Base-by-base conservation (phyloP, 2,329 filamentous ascomycete genomes). In the Fusarium algeriense region DNA sequence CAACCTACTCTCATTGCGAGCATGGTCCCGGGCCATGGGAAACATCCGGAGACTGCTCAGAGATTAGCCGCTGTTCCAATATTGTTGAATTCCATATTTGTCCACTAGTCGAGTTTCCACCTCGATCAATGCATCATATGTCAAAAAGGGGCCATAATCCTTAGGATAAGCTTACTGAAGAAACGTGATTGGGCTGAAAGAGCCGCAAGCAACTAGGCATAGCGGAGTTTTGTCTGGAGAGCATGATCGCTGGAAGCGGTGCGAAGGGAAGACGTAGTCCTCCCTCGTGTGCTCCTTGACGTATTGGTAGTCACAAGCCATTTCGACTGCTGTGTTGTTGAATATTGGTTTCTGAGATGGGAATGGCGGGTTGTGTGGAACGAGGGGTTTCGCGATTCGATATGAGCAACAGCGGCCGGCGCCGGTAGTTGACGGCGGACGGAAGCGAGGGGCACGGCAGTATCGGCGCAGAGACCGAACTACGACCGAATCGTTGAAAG, bases 11-110 rank as follows among this genome's bases (percentile, higher is more conserved):
- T 80, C 76, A 46, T 80, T 81, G 17, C 91, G 90, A 73, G 90
- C 90, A 81, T 92, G 95, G 81, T 96, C 93, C 74, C 90, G 88
- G 2, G 92, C 93, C 90, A 97, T 94, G 77, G 94, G 92, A 78
- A 96, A 95, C 92, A 97, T 68, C 17, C 65, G 45, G 37, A 68
- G 65, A 23, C 65, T 68, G 19, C 19, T 40, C 38, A 41, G 34
- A 19, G 7, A 64, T 68, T 37, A 68, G 65, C 32, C 40, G 32
- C 23, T 46, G 15, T 34, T 14, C 19, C 34, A 49, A 41, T 38
- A n/a, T 37, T 41, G 17, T 4, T 20, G 12, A 44, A 26, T 32
- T 20, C 12, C 14, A 50, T 30, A 6, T 20, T 38, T 7, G 17
- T 11, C n/a, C 30, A 26, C 30, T 19, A 30, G n/a, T 43, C 54